A percentile compares a stretch with the other conserved stretches of the same genome.
Conservation (phyloP, 73 alveolate genomes). For the Symbiodinium natans region DNA sequence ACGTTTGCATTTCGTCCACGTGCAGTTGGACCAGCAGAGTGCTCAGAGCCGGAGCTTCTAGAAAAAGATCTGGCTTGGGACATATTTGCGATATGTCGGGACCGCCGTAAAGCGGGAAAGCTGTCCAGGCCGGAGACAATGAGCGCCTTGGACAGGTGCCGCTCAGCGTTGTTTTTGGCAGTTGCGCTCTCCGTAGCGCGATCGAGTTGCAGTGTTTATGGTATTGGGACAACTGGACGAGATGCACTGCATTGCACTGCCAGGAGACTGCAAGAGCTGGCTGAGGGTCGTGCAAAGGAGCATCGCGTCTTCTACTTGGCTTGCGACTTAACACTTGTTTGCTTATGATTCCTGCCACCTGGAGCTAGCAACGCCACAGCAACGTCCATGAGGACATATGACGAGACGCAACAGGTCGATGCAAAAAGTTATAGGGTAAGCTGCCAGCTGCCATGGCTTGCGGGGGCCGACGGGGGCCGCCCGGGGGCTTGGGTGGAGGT, state of each 20-base stretch:
- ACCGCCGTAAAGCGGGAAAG: neutral
- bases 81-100: no score
- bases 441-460: no score
- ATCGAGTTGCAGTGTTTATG: no score
- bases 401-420: no score
- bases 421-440: no score
- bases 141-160: constrained; percentile 39
- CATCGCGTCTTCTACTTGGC: constrained; percentile 65
- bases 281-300: constrained; percentile 63
- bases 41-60: neutral
- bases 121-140: constrained; percentile 54
- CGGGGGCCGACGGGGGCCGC: no score
- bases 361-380: no score
- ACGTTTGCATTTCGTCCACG: constrained; percentile 36
- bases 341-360: neutral
- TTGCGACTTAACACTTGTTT: neutral
- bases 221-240: no score
- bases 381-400: no score
- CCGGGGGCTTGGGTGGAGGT: no score
- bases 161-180: neutral
- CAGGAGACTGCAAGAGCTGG: constrained; percentile 51
- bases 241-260: neutral
- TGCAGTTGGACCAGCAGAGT: constrained; percentile 40
- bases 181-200: no score
- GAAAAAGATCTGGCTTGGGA: neutral